phyloP scores from a whole-genome alignment of 495 filamentous ascomycete genomes.

The Penicillium coffeae region DNA sequence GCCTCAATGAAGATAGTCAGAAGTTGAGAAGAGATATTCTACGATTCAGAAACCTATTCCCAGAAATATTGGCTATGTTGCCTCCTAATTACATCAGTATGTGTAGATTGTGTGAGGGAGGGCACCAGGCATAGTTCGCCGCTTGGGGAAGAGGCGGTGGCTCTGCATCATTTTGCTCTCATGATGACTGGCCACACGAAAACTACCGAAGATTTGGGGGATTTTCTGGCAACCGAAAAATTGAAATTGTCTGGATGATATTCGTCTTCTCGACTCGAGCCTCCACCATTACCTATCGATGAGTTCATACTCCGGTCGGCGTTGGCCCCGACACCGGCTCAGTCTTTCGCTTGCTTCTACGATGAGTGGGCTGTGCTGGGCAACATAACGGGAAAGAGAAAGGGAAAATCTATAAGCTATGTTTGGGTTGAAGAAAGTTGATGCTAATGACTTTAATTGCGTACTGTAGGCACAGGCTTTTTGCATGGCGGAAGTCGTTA shows the following conservation, averaged over 20 bases:
- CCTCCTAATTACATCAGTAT: neutral
- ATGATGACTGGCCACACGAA: constrained; percentile 17
- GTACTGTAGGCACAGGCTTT: neutral
- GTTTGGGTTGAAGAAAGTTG: constrained; percentile 13
- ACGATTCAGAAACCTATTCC: too few species aligned
- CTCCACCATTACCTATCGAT: neutral
- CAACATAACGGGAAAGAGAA: neutral
- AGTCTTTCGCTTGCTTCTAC: neutral
- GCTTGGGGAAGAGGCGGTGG: constrained; percentile 5
- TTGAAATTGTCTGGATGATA: too few species aligned
- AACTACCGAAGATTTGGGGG: neutral
- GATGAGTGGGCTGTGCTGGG: neutral
- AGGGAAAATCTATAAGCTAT: neutral
- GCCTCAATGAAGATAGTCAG: too few species aligned
- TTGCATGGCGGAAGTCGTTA: neutral
- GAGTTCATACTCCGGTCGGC: neutral
- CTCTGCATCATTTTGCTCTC: constrained; percentile 22
- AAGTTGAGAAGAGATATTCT: too few species aligned
- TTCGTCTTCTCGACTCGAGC: neutral
- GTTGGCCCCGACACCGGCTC: neutral
- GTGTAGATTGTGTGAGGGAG: neutral
- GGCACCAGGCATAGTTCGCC: too few species aligned
- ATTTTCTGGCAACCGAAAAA: too few species aligned
- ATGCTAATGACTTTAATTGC: constrained; percentile 20
- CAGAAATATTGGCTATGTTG: neutral